phyloP scores from a whole-genome alignment of 345 rosid species.

The Trapa bicornis region DNA sequence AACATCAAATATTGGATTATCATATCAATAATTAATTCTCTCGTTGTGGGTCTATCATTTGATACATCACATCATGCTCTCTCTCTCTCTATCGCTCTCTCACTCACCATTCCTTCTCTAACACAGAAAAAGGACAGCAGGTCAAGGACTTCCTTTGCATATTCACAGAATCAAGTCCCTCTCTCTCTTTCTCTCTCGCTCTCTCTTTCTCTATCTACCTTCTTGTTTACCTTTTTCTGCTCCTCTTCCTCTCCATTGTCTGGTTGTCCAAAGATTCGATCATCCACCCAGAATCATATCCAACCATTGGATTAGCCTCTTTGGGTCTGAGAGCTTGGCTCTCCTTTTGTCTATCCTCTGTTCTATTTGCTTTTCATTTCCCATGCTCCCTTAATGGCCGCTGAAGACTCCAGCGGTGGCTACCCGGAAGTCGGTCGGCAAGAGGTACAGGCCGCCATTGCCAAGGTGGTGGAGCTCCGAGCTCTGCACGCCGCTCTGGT shows the following conservation, averaged over 20 bases:
- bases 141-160: too few species aligned
- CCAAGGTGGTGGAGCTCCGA: conserved; percentile 72
- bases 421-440: conserved; percentile 30
- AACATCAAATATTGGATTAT: too few species aligned
- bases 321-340: neutral
- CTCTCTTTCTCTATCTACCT: neutral
- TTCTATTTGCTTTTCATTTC: neutral
- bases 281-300: conserved; percentile 22
- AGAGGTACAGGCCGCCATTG: conserved; percentile 79
- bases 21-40: too few species aligned
- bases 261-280: conserved; percentile 21
- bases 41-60: too few species aligned
- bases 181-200: neutral
- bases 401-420: conserved; percentile 17
- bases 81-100: neutral
- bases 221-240: conserved; percentile 8
- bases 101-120: neutral
- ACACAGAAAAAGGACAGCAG: neutral
- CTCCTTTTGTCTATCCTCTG: neutral
- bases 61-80: neutral
- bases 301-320: conserved; percentile 14
- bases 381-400: conserved; percentile 39
- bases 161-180: neutral
- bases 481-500: conserved; percentile 71
- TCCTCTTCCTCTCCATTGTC: conserved; percentile 13